Evolutionary conservation across 2,329 filamentous ascomycete genomes (phyloP), one percentile per base, ranked within the genome.

Genomic region (Lanzia echinophila): DNA sequence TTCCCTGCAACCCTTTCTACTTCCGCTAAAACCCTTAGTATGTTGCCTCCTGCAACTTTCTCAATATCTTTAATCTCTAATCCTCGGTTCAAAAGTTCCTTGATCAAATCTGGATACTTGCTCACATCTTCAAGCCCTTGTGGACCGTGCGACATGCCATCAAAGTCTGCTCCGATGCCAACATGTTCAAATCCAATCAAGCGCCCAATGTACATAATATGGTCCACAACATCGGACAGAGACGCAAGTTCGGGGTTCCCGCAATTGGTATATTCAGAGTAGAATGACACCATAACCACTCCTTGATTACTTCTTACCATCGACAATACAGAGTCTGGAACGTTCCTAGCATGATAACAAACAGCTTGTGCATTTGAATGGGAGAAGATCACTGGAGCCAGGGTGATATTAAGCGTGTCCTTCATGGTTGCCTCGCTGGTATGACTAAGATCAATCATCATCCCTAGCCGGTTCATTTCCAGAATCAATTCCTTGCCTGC

Each of bases 391-490:
- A 84, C 78, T 0, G 83, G 83, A 1, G 82, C 81, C 45, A 73
- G 67, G 7, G 69, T 69, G 0, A 71, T 22, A 2, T 70, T 70
- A 1, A 87, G 71, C 0, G 81, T 79, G 62, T 86, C 78, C 10
- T 75, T 73, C 81, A 85, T 85, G 0, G 83, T 86, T 53, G 82
- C 76, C 32, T 73, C 70, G 54, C 75, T 81, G 13, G 83, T 79
- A 64, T 87, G 84, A 6, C 78, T 73, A 36, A 87, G 73, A 64
- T 87, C 84, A 33, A 87, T 77, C 6, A 87, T 74, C 79, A 87
- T 84, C 1, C 83, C 84, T 0, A 87, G 68, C 81, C 8, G 87
- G 70, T 6, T 83, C 83, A 22, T 70, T 63, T n/a, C 54, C 54
- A 17, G 32, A 34, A 34, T 34, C 13, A 34, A 13, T 7, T 34